A percentile compares a stretch with the other conserved stretches of the same genome.
These are phyloP conservation scores for Parasitella parasitica DNA, from an alignment of 371 early-diverging fungal genomes.

Conservation along the genomic window DNA sequence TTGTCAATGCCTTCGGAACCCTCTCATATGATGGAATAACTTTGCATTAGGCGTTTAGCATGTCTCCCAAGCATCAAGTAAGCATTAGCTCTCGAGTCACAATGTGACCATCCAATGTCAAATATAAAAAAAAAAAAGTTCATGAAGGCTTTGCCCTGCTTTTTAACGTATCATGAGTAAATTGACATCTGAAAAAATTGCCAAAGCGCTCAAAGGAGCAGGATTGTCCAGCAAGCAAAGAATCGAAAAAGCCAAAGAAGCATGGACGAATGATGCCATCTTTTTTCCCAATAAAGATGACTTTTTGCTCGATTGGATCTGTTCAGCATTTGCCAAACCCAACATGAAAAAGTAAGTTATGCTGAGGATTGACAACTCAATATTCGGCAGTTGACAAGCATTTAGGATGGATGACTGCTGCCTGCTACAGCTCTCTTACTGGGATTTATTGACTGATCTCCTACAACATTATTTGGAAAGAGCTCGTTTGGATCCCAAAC, in stretches of 20 bases:
- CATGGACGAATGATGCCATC: conserved; percentile 37
- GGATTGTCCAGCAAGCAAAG: conserved; percentile 35
- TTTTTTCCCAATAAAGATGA: conserved; percentile 53
- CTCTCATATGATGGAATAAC: no score
- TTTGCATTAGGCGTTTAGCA: background rate
- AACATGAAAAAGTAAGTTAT: conserved; percentile 42
- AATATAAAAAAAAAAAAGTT: background rate
- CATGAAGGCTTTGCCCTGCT: background rate
- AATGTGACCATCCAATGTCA: background rate
- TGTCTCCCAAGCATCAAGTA: background rate
- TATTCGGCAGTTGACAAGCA: background rate
- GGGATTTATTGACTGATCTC: conserved; percentile 30
- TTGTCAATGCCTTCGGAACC: background rate
- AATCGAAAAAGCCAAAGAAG: conserved; percentile 35
- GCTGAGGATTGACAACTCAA: background rate
- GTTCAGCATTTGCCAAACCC: conserved; percentile 36
- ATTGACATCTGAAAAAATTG: conserved; percentile 30
- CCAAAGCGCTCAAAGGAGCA: conserved; percentile 45
- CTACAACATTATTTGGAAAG: conserved; percentile 29
- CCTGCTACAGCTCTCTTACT: conserved; percentile 33
- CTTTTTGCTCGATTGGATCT: conserved; percentile 50
- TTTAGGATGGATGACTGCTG: conserved; percentile 29
- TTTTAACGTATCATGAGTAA: conserved; percentile 13
- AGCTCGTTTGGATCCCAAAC: conserved; percentile 8
- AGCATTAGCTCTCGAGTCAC: background rate